These are phyloP conservation scores for Ascochyta clinopodiicola DNA, from an alignment of 2,329 filamentous ascomycete genomes.

Conservation along the genomic window DNA sequence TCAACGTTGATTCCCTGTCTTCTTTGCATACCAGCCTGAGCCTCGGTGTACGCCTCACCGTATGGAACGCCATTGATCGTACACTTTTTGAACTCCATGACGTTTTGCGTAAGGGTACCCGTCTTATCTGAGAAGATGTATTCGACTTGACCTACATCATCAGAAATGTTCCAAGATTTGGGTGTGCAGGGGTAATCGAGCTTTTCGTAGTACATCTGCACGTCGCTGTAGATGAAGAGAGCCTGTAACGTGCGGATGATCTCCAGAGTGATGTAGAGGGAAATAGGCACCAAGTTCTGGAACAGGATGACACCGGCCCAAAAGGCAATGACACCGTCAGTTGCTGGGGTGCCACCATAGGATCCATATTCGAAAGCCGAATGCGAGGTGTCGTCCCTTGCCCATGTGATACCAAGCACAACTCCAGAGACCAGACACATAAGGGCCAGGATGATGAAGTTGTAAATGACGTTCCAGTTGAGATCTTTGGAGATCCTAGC, in stretches of 20 bases:
- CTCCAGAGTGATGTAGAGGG: conserved; percentile 95
- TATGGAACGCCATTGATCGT: conserved; percentile 96
- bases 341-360: conserved; percentile 72
- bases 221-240: conserved; percentile 96
- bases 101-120: conserved; percentile 86
- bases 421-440: conserved; percentile 90
- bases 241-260: conserved; percentile 93
- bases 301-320: conserved; percentile 95
- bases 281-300: conserved; percentile 98
- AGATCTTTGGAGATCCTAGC: conserved; percentile 89
- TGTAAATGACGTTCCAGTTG: conserved; percentile 97
- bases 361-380: conserved; percentile 85
- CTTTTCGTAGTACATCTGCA: conserved; percentile 95
- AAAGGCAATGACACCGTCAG: conserved; percentile 95
- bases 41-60: conserved; percentile 97
- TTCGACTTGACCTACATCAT: conserved; percentile 96
- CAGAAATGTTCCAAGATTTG: conserved; percentile 98
- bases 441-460: conserved; percentile 85
- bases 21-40: conserved; percentile 94
- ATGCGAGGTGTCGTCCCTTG: conserved; percentile 73
- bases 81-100: conserved; percentile 99
- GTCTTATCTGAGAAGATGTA: conserved; percentile 99
- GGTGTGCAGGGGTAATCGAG: conserved; percentile 95
- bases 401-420: conserved; percentile 84
- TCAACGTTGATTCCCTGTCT: conserved; percentile 87